Evolutionary conservation across 1,284 basidiomycete genomes (phyloP).

Genomic region (Cutaneotrichosporon mucoides): DNA sequence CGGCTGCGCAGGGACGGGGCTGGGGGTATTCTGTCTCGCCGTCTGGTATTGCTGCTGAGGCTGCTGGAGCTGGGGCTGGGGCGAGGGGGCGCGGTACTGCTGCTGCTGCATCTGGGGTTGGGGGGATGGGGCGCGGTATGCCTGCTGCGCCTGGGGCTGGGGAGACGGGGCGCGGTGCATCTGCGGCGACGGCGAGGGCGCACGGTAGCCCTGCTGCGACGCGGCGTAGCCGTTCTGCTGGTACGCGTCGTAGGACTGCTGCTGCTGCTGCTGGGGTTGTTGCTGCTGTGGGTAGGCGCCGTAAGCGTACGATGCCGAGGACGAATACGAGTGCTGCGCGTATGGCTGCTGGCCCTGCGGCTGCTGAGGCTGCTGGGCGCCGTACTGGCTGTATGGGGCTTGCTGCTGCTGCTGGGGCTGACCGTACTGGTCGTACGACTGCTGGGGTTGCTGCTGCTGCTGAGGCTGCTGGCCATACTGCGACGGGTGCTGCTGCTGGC

Average conservation of each 20-base stretch:
- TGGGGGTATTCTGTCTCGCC: constrained; percentile 25
- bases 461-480: background rate
- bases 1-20: constrained; percentile 40
- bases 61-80: background rate
- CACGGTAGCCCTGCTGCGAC: constrained; percentile 5
- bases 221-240: constrained; percentile 26
- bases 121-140: background rate
- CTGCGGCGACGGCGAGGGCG: constrained; percentile 1
- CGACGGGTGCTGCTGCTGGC: background rate
- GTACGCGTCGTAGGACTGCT: constrained; percentile 24
- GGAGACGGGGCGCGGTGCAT: constrained; percentile 5
- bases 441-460: constrained; percentile 15
- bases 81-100: constrained; percentile 14
- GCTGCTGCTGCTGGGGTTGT: constrained; percentile 37
- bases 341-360: constrained; percentile 10
- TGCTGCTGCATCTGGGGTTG: constrained; percentile 12
- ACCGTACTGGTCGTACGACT: constrained; percentile 20
- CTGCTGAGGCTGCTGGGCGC: constrained; percentile 12
- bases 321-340: constrained; percentile 1
- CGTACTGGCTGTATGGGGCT: constrained; percentile 16
- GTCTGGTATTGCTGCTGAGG: constrained; percentile 15
- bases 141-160: constrained; percentile 23
- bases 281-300: constrained; percentile 52
- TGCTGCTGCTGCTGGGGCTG: constrained; percentile 10
- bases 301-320: background rate